Conservation (phyloP, 306 rosid genomes). For the Prunus padus region DNA sequence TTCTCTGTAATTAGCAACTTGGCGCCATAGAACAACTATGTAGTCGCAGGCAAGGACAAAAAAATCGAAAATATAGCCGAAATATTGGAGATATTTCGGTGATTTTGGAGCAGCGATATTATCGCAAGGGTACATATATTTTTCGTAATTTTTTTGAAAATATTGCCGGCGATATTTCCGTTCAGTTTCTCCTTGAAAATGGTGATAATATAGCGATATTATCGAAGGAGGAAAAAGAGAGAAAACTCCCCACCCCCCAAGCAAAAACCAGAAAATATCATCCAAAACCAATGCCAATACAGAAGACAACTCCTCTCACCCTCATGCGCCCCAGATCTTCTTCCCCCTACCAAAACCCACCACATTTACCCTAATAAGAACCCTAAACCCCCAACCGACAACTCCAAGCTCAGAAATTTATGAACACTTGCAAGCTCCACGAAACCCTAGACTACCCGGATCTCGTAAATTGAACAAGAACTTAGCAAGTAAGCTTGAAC, state of each 20-base stretch:
- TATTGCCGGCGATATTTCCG: too few species aligned
- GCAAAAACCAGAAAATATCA: constrained; percentile 35
- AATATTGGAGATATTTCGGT: too few species aligned
- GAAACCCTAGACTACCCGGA: constrained; percentile 52
- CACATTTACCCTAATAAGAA: constrained; percentile 25
- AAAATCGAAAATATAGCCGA: too few species aligned
- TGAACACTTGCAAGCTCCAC: constrained; percentile 4
- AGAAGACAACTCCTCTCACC: constrained; percentile 42
- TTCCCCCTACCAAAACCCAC: constrained; percentile 22
- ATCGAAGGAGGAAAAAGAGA: too few species aligned
- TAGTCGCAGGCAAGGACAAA: too few species aligned
- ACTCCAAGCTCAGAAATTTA: constrained; percentile 16
- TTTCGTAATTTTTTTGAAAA: too few species aligned
- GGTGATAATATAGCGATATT: too few species aligned
- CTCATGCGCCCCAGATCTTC: constrained; percentile 58
- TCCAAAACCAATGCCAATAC: constrained; percentile 63
- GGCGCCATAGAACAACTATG: constrained; percentile 87
- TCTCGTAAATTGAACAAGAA: constrained; percentile 32
- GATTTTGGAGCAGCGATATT: too few species aligned
- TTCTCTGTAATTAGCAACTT: constrained; percentile 65
- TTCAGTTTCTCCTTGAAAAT: too few species aligned
- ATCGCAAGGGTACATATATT: too few species aligned
- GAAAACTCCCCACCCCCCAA: constrained; percentile 38
- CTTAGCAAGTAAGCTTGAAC: constrained; percentile 5
- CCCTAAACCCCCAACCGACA: constrained; percentile 16